A percentile compares a stretch with the other conserved stretches of the same genome.
Conservation (phyloP, 2,329 filamentous ascomycete species). For the Fonsecaea monophora region DNA sequence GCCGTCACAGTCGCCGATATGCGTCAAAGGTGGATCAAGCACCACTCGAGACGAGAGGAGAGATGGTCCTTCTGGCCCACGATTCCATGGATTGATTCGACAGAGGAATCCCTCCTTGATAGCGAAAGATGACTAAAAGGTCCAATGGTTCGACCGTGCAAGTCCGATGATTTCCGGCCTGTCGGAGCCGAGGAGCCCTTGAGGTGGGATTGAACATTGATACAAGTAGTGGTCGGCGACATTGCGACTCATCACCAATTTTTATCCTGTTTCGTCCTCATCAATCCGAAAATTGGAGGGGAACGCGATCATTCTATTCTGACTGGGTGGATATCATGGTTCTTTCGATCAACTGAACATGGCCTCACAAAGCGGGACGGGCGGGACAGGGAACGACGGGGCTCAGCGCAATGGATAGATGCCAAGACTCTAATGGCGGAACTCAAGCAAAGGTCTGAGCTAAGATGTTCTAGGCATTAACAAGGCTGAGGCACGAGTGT, state of each 20-base stretch:
- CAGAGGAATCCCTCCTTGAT: not conserved
- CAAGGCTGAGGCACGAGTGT: not conserved
- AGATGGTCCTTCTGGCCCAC: too few species aligned
- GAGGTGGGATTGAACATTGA: too few species aligned
- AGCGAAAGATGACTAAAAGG: not conserved
- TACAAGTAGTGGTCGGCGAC: not conserved
- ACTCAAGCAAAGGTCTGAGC: not conserved
- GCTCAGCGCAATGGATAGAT: not conserved
- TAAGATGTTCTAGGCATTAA: not conserved
- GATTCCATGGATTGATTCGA: conserved; percentile 52
- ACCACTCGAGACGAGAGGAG: conserved; percentile 50
- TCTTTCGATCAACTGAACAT: too few species aligned
- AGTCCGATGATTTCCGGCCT: not conserved
- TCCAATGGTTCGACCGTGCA: not conserved
- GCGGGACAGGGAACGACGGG: not conserved
- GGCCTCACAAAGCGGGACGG: not conserved
- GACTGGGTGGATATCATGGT: too few species aligned
- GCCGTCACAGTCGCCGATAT: conserved; percentile 44
- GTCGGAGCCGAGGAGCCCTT: not conserved
- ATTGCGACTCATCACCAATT: not conserved
- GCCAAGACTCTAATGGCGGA: not conserved
- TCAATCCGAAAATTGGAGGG: too few species aligned
- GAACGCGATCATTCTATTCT: too few species aligned
- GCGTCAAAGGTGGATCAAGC: conserved; percentile 65
- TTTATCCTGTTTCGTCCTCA: too few species aligned